phyloP scores from a whole-genome alignment of 805 yeast genomes.

The Teunomyces tritomae region DNA sequence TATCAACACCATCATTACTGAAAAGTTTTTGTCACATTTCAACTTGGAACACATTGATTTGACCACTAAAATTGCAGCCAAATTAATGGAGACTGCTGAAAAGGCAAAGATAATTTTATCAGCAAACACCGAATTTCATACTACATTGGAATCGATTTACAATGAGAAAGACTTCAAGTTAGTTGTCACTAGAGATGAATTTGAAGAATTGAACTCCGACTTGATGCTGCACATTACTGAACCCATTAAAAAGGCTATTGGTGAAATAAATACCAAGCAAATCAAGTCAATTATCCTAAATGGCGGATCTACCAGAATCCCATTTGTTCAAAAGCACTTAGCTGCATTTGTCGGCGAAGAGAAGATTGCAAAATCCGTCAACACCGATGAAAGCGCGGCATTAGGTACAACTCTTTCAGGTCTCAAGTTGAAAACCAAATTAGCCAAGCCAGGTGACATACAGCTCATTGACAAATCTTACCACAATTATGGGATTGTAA shows the following conservation, averaged over 20 bases:
- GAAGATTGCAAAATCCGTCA: constrained; percentile 73
- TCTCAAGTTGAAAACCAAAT: constrained; percentile 60
- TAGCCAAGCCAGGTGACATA: constrained; percentile 60
- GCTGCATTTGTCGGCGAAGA: constrained; percentile 55
- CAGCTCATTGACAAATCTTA: constrained; percentile 55
- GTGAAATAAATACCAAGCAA: constrained; percentile 30
- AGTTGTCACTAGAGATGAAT: constrained; percentile 70
- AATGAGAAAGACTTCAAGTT: constrained; percentile 74
- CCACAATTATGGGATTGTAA: constrained; percentile 44
- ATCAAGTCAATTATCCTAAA: constrained; percentile 69
- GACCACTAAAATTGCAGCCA: constrained; percentile 55
- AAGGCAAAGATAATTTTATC: constrained; percentile 83
- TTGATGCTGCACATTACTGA: constrained; percentile 43
- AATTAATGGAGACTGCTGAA: constrained; percentile 80
- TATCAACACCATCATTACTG: constrained; percentile 58
- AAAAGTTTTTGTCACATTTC: constrained; percentile 50
- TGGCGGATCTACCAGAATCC: constrained; percentile 92
- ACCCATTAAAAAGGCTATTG: constrained; percentile 57
- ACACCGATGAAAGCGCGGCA: constrained; percentile 94
- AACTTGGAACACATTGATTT: constrained; percentile 37
- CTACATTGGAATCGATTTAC: constrained; percentile 71
- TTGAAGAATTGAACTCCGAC: constrained; percentile 57
- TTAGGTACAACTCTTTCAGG: constrained; percentile 88
- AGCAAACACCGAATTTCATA: constrained; percentile 79
- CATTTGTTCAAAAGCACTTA: constrained; percentile 71